Conservation (phyloP, 768 basidiomycete genomes). For the Pulveroboletus sp. region DNA sequence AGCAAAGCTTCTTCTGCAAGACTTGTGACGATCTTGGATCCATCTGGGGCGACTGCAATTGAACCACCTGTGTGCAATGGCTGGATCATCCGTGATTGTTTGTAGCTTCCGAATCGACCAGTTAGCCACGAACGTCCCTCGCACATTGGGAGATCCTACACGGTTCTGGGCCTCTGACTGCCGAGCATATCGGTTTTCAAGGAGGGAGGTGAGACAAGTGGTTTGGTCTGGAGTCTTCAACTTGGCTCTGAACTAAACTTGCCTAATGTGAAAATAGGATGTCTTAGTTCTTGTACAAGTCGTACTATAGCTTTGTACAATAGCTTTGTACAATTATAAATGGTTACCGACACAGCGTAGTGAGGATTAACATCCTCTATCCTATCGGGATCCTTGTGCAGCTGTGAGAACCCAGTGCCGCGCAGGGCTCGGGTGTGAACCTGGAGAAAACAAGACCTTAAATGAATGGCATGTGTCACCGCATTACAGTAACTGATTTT, state of each 20-base stretch:
- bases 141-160: conserved; percentile 7
- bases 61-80: conserved; percentile 91
- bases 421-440: neutral
- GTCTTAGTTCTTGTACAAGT: too few species aligned
- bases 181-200: conserved; percentile 14
- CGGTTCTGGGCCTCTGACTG: conserved; percentile 40
- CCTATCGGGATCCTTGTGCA: conserved; percentile 1
- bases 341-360: neutral
- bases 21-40: conserved; percentile 77
- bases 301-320: neutral
- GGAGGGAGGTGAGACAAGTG: neutral
- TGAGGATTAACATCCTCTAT: conserved; percentile 6
- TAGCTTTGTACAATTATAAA: too few species aligned
- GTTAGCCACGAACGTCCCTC: conserved; percentile 7
- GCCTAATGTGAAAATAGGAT: too few species aligned
- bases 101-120: conserved; percentile 51
- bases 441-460: neutral
- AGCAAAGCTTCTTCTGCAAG: conserved; percentile 83
- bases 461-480: neutral
- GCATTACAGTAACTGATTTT: conserved; percentile 22
- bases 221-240: neutral
- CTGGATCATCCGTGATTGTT: conserved; percentile 66
- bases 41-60: conserved; percentile 76
- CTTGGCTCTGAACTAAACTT: too few species aligned
- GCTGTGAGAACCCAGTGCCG: neutral